phyloP scores from a whole-genome alignment of 1,284 basidiomycete genomes.

The Uromyces viciae-fabae region DNA sequence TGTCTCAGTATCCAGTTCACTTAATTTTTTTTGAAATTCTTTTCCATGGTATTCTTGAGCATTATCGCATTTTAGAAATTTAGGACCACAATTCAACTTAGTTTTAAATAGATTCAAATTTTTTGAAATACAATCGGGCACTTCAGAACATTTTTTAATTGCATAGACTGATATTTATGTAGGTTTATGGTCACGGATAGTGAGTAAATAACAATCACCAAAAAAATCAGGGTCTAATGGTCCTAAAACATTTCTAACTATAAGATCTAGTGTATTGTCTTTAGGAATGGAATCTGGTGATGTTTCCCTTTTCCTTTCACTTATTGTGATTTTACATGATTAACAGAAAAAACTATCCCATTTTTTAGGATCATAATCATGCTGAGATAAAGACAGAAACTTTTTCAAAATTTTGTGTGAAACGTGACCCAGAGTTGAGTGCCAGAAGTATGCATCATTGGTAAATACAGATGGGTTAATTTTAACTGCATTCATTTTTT shows the following conservation, averaged over 20 bases:
- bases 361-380: too few relatives aligned
- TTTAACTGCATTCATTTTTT: too few relatives aligned
- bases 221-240: conserved; percentile 4
- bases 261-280: not conserved
- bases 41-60: not conserved
- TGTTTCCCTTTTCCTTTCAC: too few relatives aligned
- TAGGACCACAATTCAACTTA: not conserved
- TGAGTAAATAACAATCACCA: not conserved
- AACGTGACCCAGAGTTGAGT: too few relatives aligned
- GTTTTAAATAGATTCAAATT: not conserved
- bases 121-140: not conserved
- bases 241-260: not conserved
- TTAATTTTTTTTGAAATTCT: not conserved
- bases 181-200: not conserved
- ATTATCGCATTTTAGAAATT: not conserved
- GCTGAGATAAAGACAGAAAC: too few relatives aligned
- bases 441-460: too few relatives aligned
- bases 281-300: too few relatives aligned
- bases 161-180: not conserved
- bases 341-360: too few relatives aligned
- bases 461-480: too few relatives aligned
- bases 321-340: too few relatives aligned
- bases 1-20: not conserved
- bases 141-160: not conserved
- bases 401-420: too few relatives aligned